phyloP scores from a whole-genome alignment of 768 basidiomycete genomes.

The Pleurotus djamor region DNA sequence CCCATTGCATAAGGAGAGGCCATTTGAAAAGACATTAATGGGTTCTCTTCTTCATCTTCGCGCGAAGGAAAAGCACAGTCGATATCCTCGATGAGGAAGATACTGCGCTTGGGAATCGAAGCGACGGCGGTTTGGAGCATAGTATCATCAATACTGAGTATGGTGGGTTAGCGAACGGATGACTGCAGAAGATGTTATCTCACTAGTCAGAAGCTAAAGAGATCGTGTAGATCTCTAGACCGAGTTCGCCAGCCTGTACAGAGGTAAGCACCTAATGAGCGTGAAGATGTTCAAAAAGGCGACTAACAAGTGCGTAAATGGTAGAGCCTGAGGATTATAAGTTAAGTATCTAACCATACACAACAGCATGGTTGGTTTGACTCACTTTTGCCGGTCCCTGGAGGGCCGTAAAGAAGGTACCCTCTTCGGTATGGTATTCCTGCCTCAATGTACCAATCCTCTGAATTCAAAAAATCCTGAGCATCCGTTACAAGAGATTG shows the following conservation, averaged over 20 bases:
- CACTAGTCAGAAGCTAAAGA: slow-evolving; percentile 48
- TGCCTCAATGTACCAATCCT: slow-evolving; percentile 54
- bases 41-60: slow-evolving; percentile 29
- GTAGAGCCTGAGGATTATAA: slow-evolving; percentile 36
- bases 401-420: slow-evolving; percentile 55
- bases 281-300: no score
- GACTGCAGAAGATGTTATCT: slow-evolving; percentile 10
- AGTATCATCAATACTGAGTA: slow-evolving; percentile 44
- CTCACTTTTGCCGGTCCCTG: slow-evolving; percentile 62
- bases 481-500: slow-evolving; percentile 48
- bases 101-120: slow-evolving; percentile 48
- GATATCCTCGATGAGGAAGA: slow-evolving; percentile 59
- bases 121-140: slow-evolving; percentile 44
- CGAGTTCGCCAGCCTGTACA: slow-evolving; percentile 54
- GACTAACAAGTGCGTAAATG: slow-evolving; percentile 44
- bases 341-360: no score
- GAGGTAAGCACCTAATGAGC: no score
- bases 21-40: background rate
- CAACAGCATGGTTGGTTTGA: background rate
- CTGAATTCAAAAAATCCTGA: slow-evolving; percentile 46
- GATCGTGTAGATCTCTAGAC: slow-evolving; percentile 79
- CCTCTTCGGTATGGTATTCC: slow-evolving; percentile 60
- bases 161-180: background rate
- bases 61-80: slow-evolving; percentile 56
- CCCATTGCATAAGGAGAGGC: background rate